Evolutionary conservation across 2,329 filamentous ascomycete species (phyloP), one percentile per base, ranked within the genome.

Genomic region (Tolypocladium endophyticum): DNA sequence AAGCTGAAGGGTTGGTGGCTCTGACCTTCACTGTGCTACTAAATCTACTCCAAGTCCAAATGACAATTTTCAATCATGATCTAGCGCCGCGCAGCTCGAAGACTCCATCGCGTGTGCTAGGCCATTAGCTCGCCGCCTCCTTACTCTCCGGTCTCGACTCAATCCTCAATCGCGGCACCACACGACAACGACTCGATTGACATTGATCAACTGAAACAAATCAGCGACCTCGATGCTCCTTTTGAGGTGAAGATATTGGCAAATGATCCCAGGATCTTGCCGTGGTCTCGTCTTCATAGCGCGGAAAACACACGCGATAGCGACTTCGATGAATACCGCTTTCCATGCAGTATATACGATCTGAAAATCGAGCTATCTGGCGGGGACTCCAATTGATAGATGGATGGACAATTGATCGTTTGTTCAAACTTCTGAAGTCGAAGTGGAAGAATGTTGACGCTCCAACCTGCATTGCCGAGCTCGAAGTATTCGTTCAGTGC

Each of bases 281-380:
- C 70, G 4, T 72, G 68, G 64, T 58, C 64, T 9, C 20, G 59
- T 1, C 63, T 67, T 18, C 41, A 64, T 18, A 36, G 59, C 0
- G 45, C 20, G 1, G 35, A 35, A 0, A 38, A 23, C 5, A 55
- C 43, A 0, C 56, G 50, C 4, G 45, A 61, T 1, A 28, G 56
- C 1, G 16, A 41, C 1, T 72, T 67, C 33, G 63, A 66, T 16
- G 41, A 56, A 0, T 64, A 63, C 47, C 60, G 64, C 1, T 73
- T 66, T 52, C 71, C 71, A 0, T 53, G 56, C 0, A 38, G 52
- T 0, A 66, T 72, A 35, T 54, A 60, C 4, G 1, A 25, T 4
- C 30, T 68, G 4, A 38, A 57, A 1, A 62, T 58, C 72, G 66
- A 56, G 38, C 59, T 3, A 54, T 65, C 1, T 73, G 71, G 71